phyloP scores from a whole-genome alignment of 345 rosid genomes.

The Murraya paniculata region DNA sequence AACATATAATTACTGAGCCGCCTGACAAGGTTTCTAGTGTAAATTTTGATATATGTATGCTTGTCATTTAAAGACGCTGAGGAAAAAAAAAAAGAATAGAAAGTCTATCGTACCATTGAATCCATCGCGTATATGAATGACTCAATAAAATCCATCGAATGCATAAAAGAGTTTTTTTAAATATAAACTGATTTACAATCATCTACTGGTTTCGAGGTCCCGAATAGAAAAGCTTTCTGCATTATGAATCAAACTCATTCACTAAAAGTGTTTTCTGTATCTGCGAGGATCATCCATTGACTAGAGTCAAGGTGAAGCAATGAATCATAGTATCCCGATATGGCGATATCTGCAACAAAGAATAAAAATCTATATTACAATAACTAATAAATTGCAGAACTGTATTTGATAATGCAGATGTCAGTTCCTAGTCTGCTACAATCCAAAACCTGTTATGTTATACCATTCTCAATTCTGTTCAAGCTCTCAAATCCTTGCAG shows the following conservation, averaged over 20 bases:
- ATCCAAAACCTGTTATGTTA: background rate
- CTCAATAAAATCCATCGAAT: background rate
- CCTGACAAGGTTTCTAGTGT: too few relatives aligned
- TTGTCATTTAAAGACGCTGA: background rate
- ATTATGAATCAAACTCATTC: constrained; percentile 4
- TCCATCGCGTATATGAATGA: background rate
- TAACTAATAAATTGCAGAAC: background rate
- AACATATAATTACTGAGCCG: too few relatives aligned
- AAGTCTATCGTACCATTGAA: background rate
- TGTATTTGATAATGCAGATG: background rate
- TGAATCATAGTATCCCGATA: background rate
- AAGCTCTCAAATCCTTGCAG: background rate
- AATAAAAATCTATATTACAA: background rate
- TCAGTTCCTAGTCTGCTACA: background rate
- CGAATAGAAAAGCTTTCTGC: background rate
- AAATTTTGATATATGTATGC: background rate
- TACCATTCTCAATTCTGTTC: background rate
- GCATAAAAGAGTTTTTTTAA: background rate
- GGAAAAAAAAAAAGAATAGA: background rate
- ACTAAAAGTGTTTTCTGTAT: background rate
- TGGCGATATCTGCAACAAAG: background rate
- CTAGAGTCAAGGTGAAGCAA: background rate
- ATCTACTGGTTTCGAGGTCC: background rate
- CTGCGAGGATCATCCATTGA: background rate
- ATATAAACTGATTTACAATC: constrained; percentile 23